These are phyloP conservation scores for Solanum hybrid DNA, from an alignment of 305 asterid genomes.

Conservation along the genomic window DNA sequence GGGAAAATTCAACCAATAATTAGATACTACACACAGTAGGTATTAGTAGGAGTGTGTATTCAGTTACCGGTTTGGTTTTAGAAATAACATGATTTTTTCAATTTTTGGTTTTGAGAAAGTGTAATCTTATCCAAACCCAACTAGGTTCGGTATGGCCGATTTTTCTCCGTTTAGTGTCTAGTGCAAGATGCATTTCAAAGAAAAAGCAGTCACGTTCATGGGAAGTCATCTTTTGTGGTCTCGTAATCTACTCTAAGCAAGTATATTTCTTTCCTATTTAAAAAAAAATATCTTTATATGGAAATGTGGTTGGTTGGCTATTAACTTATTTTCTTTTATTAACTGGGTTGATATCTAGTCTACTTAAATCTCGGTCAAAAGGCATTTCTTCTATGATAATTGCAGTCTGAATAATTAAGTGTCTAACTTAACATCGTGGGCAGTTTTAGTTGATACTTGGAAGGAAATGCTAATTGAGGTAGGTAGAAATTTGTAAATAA, in stretches of 20 bases:
- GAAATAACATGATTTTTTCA: neutral
- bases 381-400: neutral
- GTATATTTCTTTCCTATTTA: neutral
- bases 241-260: neutral
- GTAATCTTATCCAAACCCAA: neutral
- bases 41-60: neutral
- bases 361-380: neutral
- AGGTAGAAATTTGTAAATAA: neutral
- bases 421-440: neutral
- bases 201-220: neutral
- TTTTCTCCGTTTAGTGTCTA: neutral
- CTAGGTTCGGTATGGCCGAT: neutral
- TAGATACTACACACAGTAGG: neutral
- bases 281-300: neutral
- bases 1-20: neutral
- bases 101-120: neutral
- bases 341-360: neutral
- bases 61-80: neutral
- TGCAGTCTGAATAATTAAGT: neutral
- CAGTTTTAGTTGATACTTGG: neutral
- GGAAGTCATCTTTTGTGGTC: neutral
- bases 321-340: neutral
- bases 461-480: neutral
- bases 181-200: neutral
- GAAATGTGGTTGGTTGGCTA: neutral